A percentile compares a stretch with the other conserved stretches of the same genome.
phyloP scores from a whole-genome alignment of 2,329 filamentous ascomycete genomes.

The Exophiala calicioides region DNA sequence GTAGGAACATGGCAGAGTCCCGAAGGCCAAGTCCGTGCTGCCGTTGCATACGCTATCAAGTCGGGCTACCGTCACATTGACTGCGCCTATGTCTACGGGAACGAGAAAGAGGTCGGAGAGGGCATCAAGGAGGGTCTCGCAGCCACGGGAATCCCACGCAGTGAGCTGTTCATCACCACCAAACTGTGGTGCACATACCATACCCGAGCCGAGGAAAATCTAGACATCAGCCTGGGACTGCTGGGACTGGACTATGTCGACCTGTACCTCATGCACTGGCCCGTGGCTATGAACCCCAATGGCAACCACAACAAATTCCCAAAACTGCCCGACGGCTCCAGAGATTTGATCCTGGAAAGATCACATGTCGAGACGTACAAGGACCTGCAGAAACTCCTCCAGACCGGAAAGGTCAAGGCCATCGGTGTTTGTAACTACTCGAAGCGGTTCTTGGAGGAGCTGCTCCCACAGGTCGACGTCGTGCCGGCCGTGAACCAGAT shows the following conservation, averaged over 20 bases:
- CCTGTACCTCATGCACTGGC: conserved; percentile 71
- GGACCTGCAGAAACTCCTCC: conserved; percentile 50
- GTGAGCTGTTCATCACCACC: conserved; percentile 68
- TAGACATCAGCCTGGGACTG: conserved; percentile 62
- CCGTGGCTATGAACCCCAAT: conserved; percentile 50
- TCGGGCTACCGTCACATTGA: conserved; percentile 43
- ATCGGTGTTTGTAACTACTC: conserved; percentile 58
- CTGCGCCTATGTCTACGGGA: conserved; percentile 52
- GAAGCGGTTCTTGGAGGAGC: conserved; percentile 49
- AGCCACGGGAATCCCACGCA: conserved; percentile 63
- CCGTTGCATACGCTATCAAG: conserved; percentile 48
- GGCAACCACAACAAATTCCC: conserved; percentile 49
- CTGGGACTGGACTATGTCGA: conserved; percentile 69
- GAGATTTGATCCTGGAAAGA: conserved; percentile 50
- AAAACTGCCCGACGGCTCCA: conserved; percentile 44
- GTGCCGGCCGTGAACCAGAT: conserved; percentile 54
- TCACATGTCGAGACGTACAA: conserved; percentile 45
- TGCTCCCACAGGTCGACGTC: conserved; percentile 49
- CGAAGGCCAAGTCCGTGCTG: conserved; percentile 48
- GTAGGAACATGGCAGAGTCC: conserved; percentile 56
- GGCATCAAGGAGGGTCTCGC: conserved; percentile 54
- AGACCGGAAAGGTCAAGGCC: conserved; percentile 48
- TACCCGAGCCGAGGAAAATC: conserved; percentile 63
- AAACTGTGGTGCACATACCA: conserved; percentile 69
- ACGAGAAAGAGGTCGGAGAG: conserved; percentile 66